Percentiles rank a stretch among this genome's conserved stretches.
Conservation (phyloP, 169 alveolate genomes). For the Hepatocystis sp. region DNA sequence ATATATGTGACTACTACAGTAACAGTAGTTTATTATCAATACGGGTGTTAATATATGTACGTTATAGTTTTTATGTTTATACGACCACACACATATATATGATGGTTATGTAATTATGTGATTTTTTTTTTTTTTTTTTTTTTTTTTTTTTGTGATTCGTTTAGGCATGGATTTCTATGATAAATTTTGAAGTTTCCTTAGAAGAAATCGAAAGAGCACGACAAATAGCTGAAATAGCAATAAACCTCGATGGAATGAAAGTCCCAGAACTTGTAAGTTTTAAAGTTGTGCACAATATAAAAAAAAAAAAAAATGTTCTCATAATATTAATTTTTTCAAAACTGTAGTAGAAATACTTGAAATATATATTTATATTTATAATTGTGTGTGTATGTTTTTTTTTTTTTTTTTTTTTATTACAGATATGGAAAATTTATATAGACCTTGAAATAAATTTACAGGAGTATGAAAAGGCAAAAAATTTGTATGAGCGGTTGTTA, state of each 20-base stretch:
- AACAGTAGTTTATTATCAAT: too few species aligned
- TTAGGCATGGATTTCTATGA: conserved; percentile 92
- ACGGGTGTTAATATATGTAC: too few species aligned
- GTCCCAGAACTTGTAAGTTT: conserved; percentile 93
- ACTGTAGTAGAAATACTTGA: too few species aligned
- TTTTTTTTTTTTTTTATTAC: conserved; percentile 1
- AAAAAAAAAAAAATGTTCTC: too few species aligned
- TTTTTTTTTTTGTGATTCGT: neutral
- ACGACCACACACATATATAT: neutral
- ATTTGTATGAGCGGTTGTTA: conserved; percentile 91
- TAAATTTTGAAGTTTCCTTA: conserved; percentile 90
- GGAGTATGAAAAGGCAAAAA: conserved; percentile 87
- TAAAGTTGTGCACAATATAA: too few species aligned
- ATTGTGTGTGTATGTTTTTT: neutral
- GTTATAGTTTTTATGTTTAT: too few species aligned
- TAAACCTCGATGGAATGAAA: conserved; percentile 89
- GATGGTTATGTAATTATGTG: neutral
- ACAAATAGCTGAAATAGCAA: conserved; percentile 92
- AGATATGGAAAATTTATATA: conserved; percentile 88
- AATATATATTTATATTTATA: neutral
- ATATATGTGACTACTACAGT: too few species aligned
- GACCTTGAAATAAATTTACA: conserved; percentile 85
- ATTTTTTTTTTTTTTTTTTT: neutral
- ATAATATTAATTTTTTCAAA: too few species aligned
- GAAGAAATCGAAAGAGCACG: conserved; percentile 94